Base-by-base conservation (phyloP, 2,329 filamentous ascomycete species). In the Bertia moriformis region DNA sequence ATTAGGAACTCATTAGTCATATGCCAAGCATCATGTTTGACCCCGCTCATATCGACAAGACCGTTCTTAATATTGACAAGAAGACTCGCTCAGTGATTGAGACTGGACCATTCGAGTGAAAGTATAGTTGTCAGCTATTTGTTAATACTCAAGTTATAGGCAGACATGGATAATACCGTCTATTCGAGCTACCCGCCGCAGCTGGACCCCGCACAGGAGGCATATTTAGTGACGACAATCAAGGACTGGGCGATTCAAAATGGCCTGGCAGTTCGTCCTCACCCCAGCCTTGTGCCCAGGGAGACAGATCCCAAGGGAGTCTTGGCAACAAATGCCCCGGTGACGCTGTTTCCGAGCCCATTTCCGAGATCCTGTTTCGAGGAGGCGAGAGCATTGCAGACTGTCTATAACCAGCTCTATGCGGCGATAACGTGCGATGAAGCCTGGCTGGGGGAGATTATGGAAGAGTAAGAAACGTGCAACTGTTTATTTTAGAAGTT, bases 211-310 rank as follows among this genome's bases (percentile, higher is more conserved):
- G 63, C 68, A 40, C 73, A 83, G 52, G 60, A 70, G 43, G 59
- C 70, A 38, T 75, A 73, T 46, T 58, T 84, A 38, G 61, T 81
- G 33, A 61, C 64, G 22, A 72, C 67, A 20, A 63, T 81, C 46
- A 83, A 80, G 51, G 76, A 84, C 54, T 84, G 78, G 77, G 75
- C 78, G 14, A 78, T 82, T 46, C 71, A 78, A 38, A 71, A 83
- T 62, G 80, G 79, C 14, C 63, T 84, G 19, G 67, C 76, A 30
- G 76, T 85, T 18, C 67, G 78, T 44, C 78, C 78, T 17, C 61
- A 71, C 36, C 62, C 68, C 32, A 58, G 69, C 17, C 69, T 78
- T 46, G 57, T 82, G 5, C 51, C 68, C 10, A 52, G 60, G 42
- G 62, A 67, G 14, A 56, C 63, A 39, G 73, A 83, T 56, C 66